Evolutionary conservation across 2,329 filamentous ascomycete genomes (phyloP).

Genomic region (Myrmaecium sp.): DNA sequence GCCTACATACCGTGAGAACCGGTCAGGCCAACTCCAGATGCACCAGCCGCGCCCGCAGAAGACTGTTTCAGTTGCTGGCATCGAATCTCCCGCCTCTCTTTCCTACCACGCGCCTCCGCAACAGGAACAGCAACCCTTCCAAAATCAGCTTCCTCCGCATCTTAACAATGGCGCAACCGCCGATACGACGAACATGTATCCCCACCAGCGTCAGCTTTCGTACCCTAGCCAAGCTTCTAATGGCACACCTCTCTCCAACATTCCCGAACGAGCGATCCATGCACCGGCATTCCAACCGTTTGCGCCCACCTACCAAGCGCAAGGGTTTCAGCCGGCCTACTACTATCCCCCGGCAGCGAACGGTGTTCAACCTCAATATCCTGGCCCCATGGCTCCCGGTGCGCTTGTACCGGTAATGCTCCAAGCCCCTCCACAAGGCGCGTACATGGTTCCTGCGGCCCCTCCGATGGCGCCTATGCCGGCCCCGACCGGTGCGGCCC

Average conservation of each 20-base stretch:
- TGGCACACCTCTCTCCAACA: conserved; percentile 74
- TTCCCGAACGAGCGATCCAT: conserved; percentile 82
- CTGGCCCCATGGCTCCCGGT: conserved; percentile 27
- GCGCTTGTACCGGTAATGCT: conserved; percentile 39
- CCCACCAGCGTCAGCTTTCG: conserved; percentile 50
- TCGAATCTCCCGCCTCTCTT: conserved; percentile 62
- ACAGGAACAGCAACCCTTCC: conserved; percentile 71
- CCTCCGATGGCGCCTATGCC: conserved; percentile 5
- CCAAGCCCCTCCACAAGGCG: conserved; percentile 34
- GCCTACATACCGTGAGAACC: conserved; percentile 42
- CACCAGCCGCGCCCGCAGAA: conserved; percentile 93
- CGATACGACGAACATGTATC: conserved; percentile 29
- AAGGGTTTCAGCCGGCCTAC: conserved; percentile 29
- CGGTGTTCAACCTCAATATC: conserved; percentile 20
- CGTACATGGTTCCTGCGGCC: conserved; percentile 23
- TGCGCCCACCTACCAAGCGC: conserved; percentile 36
- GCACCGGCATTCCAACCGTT: conserved; percentile 70
- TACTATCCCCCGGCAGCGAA: conserved; percentile 45
- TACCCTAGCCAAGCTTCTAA: conserved; percentile 54
- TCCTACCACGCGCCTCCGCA: conserved; percentile 42
- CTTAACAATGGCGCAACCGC: conserved; percentile 39
- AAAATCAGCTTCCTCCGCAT: conserved; percentile 78
- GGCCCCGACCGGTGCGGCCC: conserved; percentile 11
- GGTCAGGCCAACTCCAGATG: conserved; percentile 51
- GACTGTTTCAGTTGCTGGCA: conserved; percentile 78